Conservation (phyloP, 192 early-diverging fungal species). For the Chytriomyces sp. region DNA sequence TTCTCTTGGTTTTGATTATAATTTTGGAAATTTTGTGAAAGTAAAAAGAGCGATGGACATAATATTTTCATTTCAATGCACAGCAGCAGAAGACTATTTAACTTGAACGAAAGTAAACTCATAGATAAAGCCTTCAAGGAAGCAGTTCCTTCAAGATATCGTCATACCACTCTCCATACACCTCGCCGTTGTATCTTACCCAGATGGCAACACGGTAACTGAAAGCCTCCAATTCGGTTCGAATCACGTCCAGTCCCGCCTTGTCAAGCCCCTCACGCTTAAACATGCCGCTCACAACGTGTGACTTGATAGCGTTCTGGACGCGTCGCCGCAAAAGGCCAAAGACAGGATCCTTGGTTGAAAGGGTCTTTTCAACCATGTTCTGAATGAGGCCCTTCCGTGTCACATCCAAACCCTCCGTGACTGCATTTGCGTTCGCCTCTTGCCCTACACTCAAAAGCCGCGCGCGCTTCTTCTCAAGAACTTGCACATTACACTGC, state of each 20-base stretch:
- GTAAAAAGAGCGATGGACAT: too few species aligned
- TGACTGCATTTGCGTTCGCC: not conserved
- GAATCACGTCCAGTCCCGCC: constrained; percentile 54
- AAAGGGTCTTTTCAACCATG: constrained; percentile 54
- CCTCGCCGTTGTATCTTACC: constrained; percentile 62
- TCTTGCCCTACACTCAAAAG: constrained; percentile 2
- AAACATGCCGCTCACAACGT: constrained; percentile 46
- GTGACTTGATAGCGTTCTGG: constrained; percentile 40
- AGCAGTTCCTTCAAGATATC: constrained; percentile 51
- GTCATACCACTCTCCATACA: constrained; percentile 62
- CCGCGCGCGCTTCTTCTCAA: constrained; percentile 8
- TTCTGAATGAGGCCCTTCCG: constrained; percentile 38
- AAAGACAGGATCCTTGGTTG: constrained; percentile 58
- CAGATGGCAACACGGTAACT: constrained; percentile 45
- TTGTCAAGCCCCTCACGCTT: constrained; percentile 49
- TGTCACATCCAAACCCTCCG: constrained; percentile 30
- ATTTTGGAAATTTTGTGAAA: too few species aligned
- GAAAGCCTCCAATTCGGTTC: constrained; percentile 53
- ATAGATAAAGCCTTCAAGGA: too few species aligned
- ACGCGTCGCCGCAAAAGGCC: constrained; percentile 55
- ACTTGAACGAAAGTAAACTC: too few species aligned
- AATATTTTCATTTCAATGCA: too few species aligned
- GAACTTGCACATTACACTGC: not conserved
- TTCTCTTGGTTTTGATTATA: too few species aligned
- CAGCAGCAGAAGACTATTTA: too few species aligned